Evolutionary conservation across 2,329 filamentous ascomycete genomes (phyloP), one percentile per base, ranked within the genome.

Genomic region (Rhytidhysteron rufulum): DNA sequence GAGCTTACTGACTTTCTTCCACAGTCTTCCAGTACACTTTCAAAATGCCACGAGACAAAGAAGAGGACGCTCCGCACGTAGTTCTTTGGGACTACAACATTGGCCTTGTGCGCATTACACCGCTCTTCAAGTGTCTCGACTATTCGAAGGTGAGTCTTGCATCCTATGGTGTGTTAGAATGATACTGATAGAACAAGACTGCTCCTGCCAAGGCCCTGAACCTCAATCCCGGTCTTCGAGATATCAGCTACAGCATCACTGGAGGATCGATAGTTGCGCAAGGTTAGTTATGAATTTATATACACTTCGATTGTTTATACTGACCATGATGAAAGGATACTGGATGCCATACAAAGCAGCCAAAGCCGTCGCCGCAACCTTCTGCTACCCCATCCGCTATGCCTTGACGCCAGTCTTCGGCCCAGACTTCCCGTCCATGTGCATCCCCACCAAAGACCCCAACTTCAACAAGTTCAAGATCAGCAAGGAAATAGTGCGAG

Each of bases 81-180:
- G 82, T 97, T 45, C 89, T 96, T 80, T 98, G 93, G 93, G 93
- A 98, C 65, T 96, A 96, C 70, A 91, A 94, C 54, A 81, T 91
- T 46, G 93, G 93, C 7, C 82, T 97, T 21, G 90, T 97, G 47
- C 83, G 91, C 46, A 94, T 95, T 66, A 96, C 90, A 2, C 86
- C 89, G 20, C 87, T 97, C 60, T 97, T 97, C 77, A 95, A 95
- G 65, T 89, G 86, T 50, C 84, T 83, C 61, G 82, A 85, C 48
- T 91, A 91, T 59, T 78, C 84, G 49, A 98, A 98, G 81, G 91
- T 89, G 62, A 58, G 72, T 55, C 27, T 24, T 3, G 17, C 13
- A 4, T 7, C 22, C 18, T 15, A 25, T 8, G 6, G 11, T 35
- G 13, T 21, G 18, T 20, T 33, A 32, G 31, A 41, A 30, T 17